A percentile compares a stretch with the other conserved stretches of the same genome.
Conservation (phyloP, 768 basidiomycete species). For the Mycena filopes region DNA sequence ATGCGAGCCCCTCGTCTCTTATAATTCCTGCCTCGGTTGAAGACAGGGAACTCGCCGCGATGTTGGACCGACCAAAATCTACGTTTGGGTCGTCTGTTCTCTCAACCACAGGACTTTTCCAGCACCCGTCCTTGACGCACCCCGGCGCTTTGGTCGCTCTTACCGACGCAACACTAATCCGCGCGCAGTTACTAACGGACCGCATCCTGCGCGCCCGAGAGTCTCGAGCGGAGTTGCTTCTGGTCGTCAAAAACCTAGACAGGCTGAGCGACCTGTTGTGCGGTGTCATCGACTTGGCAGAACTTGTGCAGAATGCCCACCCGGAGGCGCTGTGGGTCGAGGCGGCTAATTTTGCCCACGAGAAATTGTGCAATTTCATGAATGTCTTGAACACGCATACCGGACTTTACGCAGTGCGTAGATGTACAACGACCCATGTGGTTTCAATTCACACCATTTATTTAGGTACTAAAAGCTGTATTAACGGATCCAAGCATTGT, state of each 20-base stretch:
- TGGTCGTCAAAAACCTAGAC: constrained; percentile 96
- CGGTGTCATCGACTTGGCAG: constrained; percentile 95
- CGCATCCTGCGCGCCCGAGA: constrained; percentile 82
- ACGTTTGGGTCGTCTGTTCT: constrained; percentile 52
- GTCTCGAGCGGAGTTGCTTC: constrained; percentile 77
- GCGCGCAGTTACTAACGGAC: constrained; percentile 85
- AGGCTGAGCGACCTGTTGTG: constrained; percentile 96
- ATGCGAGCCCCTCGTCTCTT: constrained; percentile 39
- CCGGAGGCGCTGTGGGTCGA: constrained; percentile 87
- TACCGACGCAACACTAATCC: constrained; percentile 81
- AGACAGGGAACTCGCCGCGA: constrained; percentile 71
- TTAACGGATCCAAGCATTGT: constrained; percentile 75
- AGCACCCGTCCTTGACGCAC: constrained; percentile 75
- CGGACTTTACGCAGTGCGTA: constrained; percentile 86
- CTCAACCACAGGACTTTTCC: constrained; percentile 84
- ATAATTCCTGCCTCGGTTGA: constrained; percentile 70
- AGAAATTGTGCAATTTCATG: constrained; percentile 95
- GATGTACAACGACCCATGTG: constrained; percentile 21
- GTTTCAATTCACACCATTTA: constrained; percentile 34
- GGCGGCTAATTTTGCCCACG: constrained; percentile 89
- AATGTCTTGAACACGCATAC: constrained; percentile 95
- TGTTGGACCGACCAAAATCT: constrained; percentile 75
- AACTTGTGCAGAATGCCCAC: constrained; percentile 93
- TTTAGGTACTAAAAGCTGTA: constrained; percentile 76
- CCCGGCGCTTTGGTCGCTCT: constrained; percentile 78